Evolutionary conservation across 768 basidiomycete genomes (phyloP).

Genomic region (Rossbeevera mucosa): DNA sequence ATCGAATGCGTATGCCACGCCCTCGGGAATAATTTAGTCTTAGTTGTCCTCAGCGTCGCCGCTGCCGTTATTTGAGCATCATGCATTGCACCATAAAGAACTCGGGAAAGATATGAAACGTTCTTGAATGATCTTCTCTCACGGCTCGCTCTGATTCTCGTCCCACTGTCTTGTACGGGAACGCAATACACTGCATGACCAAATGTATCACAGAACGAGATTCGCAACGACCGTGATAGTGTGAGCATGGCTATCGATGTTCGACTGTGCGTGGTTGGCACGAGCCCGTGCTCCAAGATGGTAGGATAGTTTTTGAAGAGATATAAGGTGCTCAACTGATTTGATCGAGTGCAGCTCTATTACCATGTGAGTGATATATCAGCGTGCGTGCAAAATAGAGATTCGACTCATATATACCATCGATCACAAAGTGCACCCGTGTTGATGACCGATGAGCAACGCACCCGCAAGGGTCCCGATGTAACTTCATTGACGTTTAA

Average conservation of each 20-base stretch:
- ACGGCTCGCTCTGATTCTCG: slow-evolving; percentile 60
- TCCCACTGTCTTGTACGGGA: slow-evolving; percentile 77
- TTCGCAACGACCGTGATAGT: slow-evolving; percentile 49
- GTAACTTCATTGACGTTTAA: no score
- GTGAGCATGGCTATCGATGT: slow-evolving; percentile 51
- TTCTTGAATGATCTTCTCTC: slow-evolving; percentile 55
- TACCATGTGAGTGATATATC: background rate
- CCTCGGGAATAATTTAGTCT: slow-evolving; percentile 27
- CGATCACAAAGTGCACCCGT: slow-evolving; percentile 67
- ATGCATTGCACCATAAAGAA: slow-evolving; percentile 62
- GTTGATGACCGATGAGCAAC: slow-evolving; percentile 66
- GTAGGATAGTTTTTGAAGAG: slow-evolving; percentile 63
- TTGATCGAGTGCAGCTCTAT: slow-evolving; percentile 61
- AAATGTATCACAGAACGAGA: slow-evolving; percentile 50
- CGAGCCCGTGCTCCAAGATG: slow-evolving; percentile 50
- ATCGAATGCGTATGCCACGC: slow-evolving; percentile 55
- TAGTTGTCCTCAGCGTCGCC: slow-evolving; percentile 15
- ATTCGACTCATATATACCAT: slow-evolving; percentile 44
- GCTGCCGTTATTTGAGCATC: slow-evolving; percentile 12
- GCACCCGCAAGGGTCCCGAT: no score
- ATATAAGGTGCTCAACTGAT: slow-evolving; percentile 44
- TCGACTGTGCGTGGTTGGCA: slow-evolving; percentile 50
- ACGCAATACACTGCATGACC: slow-evolving; percentile 49
- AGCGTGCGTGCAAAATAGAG: background rate
- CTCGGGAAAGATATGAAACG: slow-evolving; percentile 63